Evolutionary conservation across 2,329 filamentous ascomycete species (phyloP).

Genomic region (Alternaria ethzedia): DNA sequence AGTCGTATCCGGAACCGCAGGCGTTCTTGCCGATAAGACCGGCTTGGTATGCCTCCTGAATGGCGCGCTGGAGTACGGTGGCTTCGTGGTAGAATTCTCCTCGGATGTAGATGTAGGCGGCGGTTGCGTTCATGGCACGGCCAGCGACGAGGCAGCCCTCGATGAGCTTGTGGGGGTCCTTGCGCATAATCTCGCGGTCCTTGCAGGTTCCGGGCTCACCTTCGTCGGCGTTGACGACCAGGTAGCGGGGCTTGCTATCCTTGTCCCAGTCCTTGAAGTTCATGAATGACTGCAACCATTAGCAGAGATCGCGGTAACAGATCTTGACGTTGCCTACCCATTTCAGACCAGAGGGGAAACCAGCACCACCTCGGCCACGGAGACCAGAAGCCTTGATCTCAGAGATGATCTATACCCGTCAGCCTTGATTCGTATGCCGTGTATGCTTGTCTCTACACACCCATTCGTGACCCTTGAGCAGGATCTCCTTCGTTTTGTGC

Average conservation of each 20-base stretch:
- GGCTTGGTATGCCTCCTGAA: constrained; percentile 95
- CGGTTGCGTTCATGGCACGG: constrained; percentile 97
- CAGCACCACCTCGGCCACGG: constrained; percentile 93
- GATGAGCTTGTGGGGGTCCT: constrained; percentile 98
- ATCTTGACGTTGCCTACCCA: constrained; percentile 69
- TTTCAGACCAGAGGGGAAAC: constrained; percentile 98
- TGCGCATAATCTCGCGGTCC: constrained; percentile 99
- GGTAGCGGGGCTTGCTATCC: constrained; percentile 91
- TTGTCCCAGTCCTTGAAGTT: constrained; percentile 99
- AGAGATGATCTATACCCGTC: constrained; percentile 75
- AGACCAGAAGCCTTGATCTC: constrained; percentile 97
- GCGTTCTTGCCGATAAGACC: constrained; percentile 98
- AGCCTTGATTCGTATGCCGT: constrained; percentile 14
- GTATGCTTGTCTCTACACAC: constrained; percentile 48
- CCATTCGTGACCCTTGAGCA: constrained; percentile 97
- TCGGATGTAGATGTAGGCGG: constrained; percentile 99
- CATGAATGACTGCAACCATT: constrained; percentile 84
- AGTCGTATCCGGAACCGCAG: constrained; percentile 95
- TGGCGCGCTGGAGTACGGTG: constrained; percentile 88
- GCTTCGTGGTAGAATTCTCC: constrained; percentile 98
- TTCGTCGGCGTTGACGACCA: constrained; percentile 98
- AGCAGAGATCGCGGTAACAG: constrained; percentile 9
- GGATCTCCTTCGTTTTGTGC: constrained; percentile 99
- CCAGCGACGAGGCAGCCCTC: constrained; percentile 96
- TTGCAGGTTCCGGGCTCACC: constrained; percentile 99